A percentile compares a stretch with the other conserved stretches of the same genome.
phyloP scores from a whole-genome alignment of 352 stramenopile genomes.

The Globisporangium lucens region DNA sequence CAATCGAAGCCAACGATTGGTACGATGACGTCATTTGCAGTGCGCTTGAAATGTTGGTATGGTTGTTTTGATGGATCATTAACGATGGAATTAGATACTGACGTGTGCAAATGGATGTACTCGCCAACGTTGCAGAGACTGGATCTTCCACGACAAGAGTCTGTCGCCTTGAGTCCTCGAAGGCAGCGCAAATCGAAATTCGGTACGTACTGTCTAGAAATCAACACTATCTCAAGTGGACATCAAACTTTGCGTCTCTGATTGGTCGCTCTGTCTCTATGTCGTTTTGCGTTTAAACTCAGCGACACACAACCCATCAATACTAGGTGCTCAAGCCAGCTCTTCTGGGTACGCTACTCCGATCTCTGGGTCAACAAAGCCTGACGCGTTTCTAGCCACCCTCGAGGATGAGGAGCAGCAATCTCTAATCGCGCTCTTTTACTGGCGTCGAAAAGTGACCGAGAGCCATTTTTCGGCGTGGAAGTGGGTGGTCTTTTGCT shows the following conservation, averaged over 20 bases:
- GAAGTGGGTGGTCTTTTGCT: slow-evolving; percentile 26
- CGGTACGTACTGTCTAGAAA: not conserved
- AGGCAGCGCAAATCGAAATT: not conserved
- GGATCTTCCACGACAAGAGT: not conserved
- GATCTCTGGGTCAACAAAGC: slow-evolving; percentile 2
- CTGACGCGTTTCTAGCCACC: slow-evolving; percentile 22
- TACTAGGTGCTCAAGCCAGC: not conserved
- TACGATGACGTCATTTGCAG: not conserved
- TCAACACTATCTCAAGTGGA: not conserved
- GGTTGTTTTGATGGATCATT: not conserved
- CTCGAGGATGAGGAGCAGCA: slow-evolving; percentile 40
- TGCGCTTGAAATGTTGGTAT: not conserved
- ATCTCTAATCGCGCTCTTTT: slow-evolving; percentile 42
- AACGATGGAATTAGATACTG: not conserved
- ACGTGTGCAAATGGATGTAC: not conserved
- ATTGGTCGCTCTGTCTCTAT: not conserved
- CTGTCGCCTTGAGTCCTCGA: not conserved
- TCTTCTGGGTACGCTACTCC: not conserved
- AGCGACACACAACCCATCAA: not conserved
- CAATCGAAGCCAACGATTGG: not conserved
- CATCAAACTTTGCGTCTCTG: not conserved
- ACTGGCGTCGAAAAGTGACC: slow-evolving; percentile 41
- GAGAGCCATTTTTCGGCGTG: slow-evolving; percentile 37
- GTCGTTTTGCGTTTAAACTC: not conserved
- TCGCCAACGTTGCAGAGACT: not conserved